A percentile compares a stretch with the other conserved stretches of the same genome.
phyloP scores from a whole-genome alignment of 306 rosid species.

The Malus asiatica region DNA sequence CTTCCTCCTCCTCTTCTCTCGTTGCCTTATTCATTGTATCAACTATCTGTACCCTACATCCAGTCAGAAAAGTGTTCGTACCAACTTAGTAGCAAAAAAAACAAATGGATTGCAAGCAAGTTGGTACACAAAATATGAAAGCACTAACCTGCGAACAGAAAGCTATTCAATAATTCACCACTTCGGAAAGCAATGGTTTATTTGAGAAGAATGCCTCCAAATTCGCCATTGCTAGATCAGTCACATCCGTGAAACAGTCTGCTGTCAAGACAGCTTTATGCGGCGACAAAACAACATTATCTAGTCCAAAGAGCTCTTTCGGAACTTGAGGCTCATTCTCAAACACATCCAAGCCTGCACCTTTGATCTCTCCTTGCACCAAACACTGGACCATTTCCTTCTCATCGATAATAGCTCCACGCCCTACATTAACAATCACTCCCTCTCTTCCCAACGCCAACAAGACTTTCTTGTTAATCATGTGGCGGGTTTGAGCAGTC shows the following conservation, averaged over 20 bases:
- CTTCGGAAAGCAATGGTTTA: slow-evolving; percentile 26
- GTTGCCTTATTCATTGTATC: neutral
- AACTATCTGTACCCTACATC: neutral
- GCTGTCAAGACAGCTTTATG: slow-evolving; percentile 30
- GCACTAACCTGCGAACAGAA: neutral
- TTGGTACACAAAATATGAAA: neutral
- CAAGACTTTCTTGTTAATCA: slow-evolving; percentile 30
- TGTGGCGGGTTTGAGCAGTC: slow-evolving; percentile 37
- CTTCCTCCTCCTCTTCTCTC: neutral
- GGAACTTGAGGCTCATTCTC: slow-evolving; percentile 53
- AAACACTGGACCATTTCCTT: slow-evolving; percentile 36
- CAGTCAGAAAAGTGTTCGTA: neutral
- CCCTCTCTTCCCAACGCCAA: slow-evolving; percentile 42
- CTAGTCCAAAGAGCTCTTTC: slow-evolving; percentile 26
- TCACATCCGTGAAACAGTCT: slow-evolving; percentile 7
- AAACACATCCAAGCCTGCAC: slow-evolving; percentile 59
- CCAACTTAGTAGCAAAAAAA: neutral
- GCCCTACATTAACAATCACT: slow-evolving; percentile 44
- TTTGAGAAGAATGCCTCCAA: slow-evolving; percentile 49
- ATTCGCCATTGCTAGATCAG: slow-evolving; percentile 21
- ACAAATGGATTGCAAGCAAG: neutral
- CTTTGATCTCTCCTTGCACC: slow-evolving; percentile 31
- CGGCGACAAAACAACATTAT: slow-evolving; percentile 51
- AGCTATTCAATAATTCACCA: neutral
- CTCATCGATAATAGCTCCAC: slow-evolving; percentile 48